Evolutionary conservation across 176 grass and related monocot genomes (phyloP), one percentile per base, ranked within the genome.

Genomic region (Ensete glaucum): DNA sequence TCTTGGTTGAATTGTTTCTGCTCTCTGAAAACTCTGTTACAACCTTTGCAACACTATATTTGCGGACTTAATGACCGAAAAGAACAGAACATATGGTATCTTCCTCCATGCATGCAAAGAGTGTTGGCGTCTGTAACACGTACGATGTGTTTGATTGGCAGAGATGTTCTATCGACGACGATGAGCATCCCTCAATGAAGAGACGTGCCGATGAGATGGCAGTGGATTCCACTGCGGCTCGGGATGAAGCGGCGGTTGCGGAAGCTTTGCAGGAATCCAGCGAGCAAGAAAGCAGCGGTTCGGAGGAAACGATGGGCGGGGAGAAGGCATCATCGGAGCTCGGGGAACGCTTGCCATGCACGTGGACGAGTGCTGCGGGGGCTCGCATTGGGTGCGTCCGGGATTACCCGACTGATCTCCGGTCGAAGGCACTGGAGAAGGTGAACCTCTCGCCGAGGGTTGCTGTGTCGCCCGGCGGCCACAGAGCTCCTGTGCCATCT

Each of bases 391-490:
- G 84, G 68, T 92, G 86, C 74, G 89, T 96, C 65, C 89, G 92
- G 10, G 92, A 96, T 75, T 96, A 96, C 75, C 92, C 89, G 10
- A 64, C 79, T 62, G 84, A 92, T 51, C 89, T 96, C 7, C 92
- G 92, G 77, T 92, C 50, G 66, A 92, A 72, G 81, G 92, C 92
- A 22, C 81, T 96, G 0, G 92, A 96, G 86, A 89, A 96, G 63
- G 92, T 96, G 17, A 96, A 92, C 79, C 87, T 96, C 9, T 96
- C 92, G 17, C 92, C 92, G 34, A 87, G 87, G 49, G 14, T 74
- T 53, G 24, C 11, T 16, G 71, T 69, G 2, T 83, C 86, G 49
- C 84, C 84, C 59, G 62, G 65, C 3, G 80, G 89, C 83, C 88
- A 87, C 76, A 92, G 85, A 85, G 78, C 86, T 52, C 84, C 92